A percentile compares a stretch with the other conserved stretches of the same genome.
Evolutionary conservation across 2,329 filamentous ascomycete genomes (phyloP).

Genomic region (Dothiorella sarmentorum): DNA sequence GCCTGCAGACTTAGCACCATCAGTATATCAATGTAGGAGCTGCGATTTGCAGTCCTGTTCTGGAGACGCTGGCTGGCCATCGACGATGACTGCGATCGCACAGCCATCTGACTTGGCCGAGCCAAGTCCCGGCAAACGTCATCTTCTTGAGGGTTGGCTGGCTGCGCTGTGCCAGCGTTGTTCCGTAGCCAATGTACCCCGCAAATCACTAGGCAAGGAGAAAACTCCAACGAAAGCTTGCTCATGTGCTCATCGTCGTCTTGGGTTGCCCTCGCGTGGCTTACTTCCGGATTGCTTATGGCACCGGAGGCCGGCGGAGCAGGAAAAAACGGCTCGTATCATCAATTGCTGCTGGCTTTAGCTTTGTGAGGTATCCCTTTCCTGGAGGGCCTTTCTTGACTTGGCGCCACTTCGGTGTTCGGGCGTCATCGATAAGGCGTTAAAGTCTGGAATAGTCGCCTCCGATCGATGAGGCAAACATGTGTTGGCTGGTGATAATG

Average conservation of each 20-base stretch:
- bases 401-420: too few relatives aligned
- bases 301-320: not conserved
- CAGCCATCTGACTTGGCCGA: constrained; percentile 1
- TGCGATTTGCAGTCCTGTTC: not conserved
- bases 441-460: not conserved
- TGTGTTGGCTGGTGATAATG: not conserved
- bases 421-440: too few relatives aligned
- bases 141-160: not conserved
- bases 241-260: not conserved
- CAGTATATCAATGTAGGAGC: not conserved
- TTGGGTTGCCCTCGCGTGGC: not conserved
- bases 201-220: not conserved
- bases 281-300: not conserved
- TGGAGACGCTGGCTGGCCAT: not conserved
- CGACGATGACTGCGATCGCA: not conserved
- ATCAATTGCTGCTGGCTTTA: not conserved
- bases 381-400: too few relatives aligned
- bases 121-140: constrained; percentile 2
- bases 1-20: not conserved
- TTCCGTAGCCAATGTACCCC: constrained; percentile 9
- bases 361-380: not conserved
- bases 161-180: not conserved
- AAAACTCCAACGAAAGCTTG: not conserved
- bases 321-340: not conserved
- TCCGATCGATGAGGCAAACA: not conserved